Conservation (phyloP, 73 alveolate species). For the Blepharisma japonicum region DNA sequence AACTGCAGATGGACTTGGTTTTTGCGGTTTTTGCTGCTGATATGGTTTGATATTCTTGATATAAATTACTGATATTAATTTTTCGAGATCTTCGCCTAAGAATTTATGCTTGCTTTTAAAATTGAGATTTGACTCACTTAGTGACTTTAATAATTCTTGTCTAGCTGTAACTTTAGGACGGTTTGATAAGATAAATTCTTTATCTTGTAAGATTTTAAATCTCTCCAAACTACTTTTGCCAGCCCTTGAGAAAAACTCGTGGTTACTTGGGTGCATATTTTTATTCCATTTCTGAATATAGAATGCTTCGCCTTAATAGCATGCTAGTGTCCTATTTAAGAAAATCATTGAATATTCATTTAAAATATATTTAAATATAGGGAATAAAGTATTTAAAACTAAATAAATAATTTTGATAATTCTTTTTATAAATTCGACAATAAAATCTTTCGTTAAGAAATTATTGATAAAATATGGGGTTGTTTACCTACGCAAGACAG, state of each 20-base stretch:
- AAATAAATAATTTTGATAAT: too few species aligned
- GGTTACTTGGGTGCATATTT: too few species aligned
- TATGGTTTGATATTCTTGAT: neutral
- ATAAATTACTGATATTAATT: neutral
- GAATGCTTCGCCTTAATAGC: too few species aligned
- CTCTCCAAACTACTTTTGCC: neutral
- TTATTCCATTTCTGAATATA: too few species aligned
- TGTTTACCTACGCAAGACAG: too few species aligned
- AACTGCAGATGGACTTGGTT: conserved; percentile 6
- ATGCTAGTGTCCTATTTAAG: too few species aligned
- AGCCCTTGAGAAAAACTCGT: conserved; percentile 13
- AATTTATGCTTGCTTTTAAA: neutral
- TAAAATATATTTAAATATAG: too few species aligned
- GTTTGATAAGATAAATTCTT: neutral
- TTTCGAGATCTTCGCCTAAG: conserved; percentile 6
- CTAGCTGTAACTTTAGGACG: neutral
- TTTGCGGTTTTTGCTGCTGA: neutral
- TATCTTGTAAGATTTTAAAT: conserved; percentile 8
- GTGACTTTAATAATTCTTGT: neutral
- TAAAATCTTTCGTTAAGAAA: too few species aligned
- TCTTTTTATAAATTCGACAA: too few species aligned
- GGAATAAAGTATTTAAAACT: too few species aligned
- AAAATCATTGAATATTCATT: too few species aligned
- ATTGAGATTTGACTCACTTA: neutral
- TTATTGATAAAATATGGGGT: too few species aligned